phyloP scores from a whole-genome alignment of 2,329 filamentous ascomycete species.

The Claviceps quebecensis region DNA sequence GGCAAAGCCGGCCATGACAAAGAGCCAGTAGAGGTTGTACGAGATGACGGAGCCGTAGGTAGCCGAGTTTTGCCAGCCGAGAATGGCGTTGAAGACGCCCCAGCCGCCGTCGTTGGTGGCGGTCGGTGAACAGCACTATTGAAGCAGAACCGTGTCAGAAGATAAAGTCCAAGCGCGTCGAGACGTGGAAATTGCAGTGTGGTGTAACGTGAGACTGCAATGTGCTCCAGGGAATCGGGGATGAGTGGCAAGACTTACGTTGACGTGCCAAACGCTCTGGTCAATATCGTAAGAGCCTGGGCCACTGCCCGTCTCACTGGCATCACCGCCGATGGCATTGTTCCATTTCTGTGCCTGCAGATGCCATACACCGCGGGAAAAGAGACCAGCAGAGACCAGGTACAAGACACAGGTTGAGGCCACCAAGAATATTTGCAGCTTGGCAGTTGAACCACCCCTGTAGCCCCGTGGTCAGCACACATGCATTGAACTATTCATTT shows the following conservation, averaged over 20 bases:
- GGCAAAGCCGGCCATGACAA: slow-evolving; percentile 55
- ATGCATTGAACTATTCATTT: not conserved
- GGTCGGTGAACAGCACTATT: slow-evolving; percentile 61
- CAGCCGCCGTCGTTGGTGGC: slow-evolving; percentile 63
- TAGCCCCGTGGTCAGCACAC: not conserved
- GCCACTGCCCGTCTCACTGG: slow-evolving; percentile 36
- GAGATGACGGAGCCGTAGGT: slow-evolving; percentile 78
- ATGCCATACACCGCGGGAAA: slow-evolving; percentile 63
- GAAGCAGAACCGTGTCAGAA: too few species aligned
- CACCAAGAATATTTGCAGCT: slow-evolving; percentile 62
- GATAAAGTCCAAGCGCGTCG: too few species aligned
- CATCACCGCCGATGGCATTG: slow-evolving; percentile 44
- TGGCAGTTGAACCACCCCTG: slow-evolving; percentile 29
- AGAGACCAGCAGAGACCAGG: slow-evolving; percentile 68
- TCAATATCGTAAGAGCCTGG: slow-evolving; percentile 69
- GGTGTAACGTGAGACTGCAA: too few species aligned
- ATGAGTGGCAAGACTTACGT: slow-evolving; percentile 33
- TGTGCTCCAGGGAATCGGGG: too few species aligned
- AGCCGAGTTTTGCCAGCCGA: slow-evolving; percentile 80
- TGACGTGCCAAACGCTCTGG: slow-evolving; percentile 70
- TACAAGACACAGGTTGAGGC: slow-evolving; percentile 72
- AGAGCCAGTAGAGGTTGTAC: slow-evolving; percentile 80
- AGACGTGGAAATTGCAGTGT: too few species aligned
- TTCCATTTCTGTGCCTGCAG: slow-evolving; percentile 60
- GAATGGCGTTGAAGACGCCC: slow-evolving; percentile 75